Conservation (phyloP, 345 rosid species). For the Barbarea vulgaris region DNA sequence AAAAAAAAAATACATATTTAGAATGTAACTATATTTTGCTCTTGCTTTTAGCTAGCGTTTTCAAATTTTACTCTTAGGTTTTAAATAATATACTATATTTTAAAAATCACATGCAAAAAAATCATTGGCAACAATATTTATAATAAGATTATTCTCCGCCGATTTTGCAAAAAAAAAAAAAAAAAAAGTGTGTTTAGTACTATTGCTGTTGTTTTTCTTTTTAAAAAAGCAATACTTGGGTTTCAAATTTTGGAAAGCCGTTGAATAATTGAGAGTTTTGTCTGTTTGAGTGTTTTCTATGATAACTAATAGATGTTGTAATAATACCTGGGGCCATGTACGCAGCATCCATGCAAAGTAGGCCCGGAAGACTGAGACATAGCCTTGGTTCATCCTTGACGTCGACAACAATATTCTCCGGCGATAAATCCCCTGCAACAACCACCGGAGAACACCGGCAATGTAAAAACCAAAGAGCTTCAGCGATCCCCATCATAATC, state of each 20-base stretch:
- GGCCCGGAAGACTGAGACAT: slow-evolving; percentile 46
- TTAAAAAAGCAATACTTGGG: neutral
- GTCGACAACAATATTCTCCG: slow-evolving; percentile 59
- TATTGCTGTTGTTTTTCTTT: too few species aligned
- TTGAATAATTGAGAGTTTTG: neutral
- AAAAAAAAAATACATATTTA: too few species aligned
- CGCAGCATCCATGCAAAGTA: slow-evolving; percentile 38
- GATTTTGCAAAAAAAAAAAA: too few species aligned
- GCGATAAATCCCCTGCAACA: slow-evolving; percentile 54
- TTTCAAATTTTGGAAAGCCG: neutral
- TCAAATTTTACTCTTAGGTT: too few species aligned
- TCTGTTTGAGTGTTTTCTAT: neutral
- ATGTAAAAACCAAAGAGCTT: slow-evolving; percentile 70
- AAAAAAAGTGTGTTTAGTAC: too few species aligned
- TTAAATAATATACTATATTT: too few species aligned
- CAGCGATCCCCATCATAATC: slow-evolving; percentile 60
- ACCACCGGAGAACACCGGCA: slow-evolving; percentile 41
- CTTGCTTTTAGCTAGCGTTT: too few species aligned
- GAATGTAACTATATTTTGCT: too few species aligned
- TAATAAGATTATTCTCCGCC: neutral
- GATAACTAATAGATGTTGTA: neutral
- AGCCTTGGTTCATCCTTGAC: slow-evolving; percentile 55
- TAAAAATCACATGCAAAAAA: neutral
- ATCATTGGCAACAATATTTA: neutral
- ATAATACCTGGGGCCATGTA: slow-evolving; percentile 69